Conservation (phyloP, 208 protist species). For the Herpetomonas samuelpessoai region DNA sequence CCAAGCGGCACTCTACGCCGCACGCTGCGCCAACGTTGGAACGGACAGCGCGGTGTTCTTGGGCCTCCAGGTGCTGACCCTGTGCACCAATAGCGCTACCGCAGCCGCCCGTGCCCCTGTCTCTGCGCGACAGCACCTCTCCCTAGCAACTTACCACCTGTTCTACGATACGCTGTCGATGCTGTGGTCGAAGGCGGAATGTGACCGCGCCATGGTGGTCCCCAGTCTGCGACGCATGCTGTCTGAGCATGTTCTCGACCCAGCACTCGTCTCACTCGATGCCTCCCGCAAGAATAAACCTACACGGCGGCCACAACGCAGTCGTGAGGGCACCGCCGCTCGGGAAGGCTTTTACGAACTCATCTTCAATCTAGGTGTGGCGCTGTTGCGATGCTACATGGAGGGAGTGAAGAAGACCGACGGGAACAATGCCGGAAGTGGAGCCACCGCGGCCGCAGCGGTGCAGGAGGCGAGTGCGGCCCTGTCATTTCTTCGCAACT, state of each 20-base stretch:
- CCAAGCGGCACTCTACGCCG: constrained; percentile 41
- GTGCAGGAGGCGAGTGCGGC: constrained; percentile 18
- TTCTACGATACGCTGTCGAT: constrained; percentile 31
- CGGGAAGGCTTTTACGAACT: not conserved
- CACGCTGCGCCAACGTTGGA: constrained; percentile 28
- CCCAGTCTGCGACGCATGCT: constrained; percentile 77
- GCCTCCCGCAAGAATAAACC: not conserved
- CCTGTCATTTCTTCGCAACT: constrained; percentile 36
- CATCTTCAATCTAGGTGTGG: not conserved
- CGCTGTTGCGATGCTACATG: not conserved
- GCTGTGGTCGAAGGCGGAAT: constrained; percentile 17
- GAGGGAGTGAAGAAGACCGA: not conserved
- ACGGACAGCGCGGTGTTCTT: constrained; percentile 21
- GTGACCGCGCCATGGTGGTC: constrained; percentile 24
- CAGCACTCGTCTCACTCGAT: constrained; percentile 8
- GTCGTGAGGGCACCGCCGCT: not conserved
- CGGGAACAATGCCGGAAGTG: constrained; percentile 1
- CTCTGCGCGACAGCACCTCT: constrained; percentile 12
- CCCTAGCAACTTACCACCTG: constrained; percentile 27
- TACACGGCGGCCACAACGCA: not conserved
- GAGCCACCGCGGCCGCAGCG: not conserved
- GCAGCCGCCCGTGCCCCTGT: constrained; percentile 47
- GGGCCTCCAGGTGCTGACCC: constrained; percentile 33
- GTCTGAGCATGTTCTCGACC: constrained; percentile 35
- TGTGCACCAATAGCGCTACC: constrained; percentile 76